phyloP scores from a whole-genome alignment of 2,329 filamentous ascomycete species.

The Bipolaris cookei region DNA sequence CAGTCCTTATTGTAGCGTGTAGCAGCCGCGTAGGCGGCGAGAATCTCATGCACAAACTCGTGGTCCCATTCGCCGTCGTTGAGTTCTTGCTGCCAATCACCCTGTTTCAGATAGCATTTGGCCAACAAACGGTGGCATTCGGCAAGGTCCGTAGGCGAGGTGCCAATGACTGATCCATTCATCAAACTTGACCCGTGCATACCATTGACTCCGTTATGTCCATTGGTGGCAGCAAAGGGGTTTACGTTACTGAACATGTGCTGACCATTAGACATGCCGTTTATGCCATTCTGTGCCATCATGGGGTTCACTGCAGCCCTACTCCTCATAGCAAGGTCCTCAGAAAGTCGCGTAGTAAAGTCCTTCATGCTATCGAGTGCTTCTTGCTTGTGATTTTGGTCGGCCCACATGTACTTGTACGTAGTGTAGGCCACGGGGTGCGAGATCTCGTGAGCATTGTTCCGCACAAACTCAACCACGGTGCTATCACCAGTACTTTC shows the following conservation, averaged over 20 bases:
- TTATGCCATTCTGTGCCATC: slow-evolving; percentile 45
- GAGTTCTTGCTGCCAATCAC: slow-evolving; percentile 90
- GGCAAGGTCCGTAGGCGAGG: slow-evolving; percentile 50
- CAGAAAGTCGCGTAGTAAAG: slow-evolving; percentile 65
- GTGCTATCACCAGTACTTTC: slow-evolving; percentile 38
- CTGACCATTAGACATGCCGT: slow-evolving; percentile 53
- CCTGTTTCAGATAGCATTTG: slow-evolving; percentile 94
- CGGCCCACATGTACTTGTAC: slow-evolving; percentile 95
- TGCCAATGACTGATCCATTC: slow-evolving; percentile 32
- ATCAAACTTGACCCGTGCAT: slow-evolving; percentile 45
- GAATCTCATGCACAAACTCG: slow-evolving; percentile 83
- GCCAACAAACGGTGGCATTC: slow-evolving; percentile 76
- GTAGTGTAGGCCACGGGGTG: slow-evolving; percentile 95
- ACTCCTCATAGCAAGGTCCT: slow-evolving; percentile 59
- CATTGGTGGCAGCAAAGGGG: slow-evolving; percentile 53
- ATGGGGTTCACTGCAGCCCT: slow-evolving; percentile 47
- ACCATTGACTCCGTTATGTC: slow-evolving; percentile 58
- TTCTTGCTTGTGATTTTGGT: slow-evolving; percentile 50
- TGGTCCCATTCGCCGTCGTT: slow-evolving; percentile 90
- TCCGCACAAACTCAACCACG: slow-evolving; percentile 44
- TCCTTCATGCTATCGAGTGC: slow-evolving; percentile 65
- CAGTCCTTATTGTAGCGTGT: slow-evolving; percentile 93
- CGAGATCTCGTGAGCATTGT: slow-evolving; percentile 56
- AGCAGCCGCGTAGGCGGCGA: slow-evolving; percentile 88
- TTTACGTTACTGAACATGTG: slow-evolving; percentile 44